Evolutionary conservation across 441 rosid species (phyloP), one percentile per base, ranked within the genome.

Genomic region (Brassica balearica): DNA sequence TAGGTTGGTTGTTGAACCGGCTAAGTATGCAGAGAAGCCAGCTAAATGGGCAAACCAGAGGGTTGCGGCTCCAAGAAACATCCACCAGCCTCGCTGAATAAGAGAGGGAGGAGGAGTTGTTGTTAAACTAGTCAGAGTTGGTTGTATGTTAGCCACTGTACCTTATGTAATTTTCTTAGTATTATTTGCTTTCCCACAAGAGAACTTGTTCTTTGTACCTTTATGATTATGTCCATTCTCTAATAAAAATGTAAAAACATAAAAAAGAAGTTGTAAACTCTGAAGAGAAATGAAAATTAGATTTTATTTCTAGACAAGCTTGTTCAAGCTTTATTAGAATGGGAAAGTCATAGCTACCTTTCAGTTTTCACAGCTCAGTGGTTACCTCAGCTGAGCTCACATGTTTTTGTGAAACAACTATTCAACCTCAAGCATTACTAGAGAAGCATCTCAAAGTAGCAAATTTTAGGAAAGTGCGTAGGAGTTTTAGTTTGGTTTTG

Each of bases 51-150:
- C 81, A 41, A 81, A 73, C 67, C 78, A 81, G 43, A 86, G 82
- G 65, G 65, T 60, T 22, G 71, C 58, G 65, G 71, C 87, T 72
- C 79, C 86, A n/a, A 81, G 87, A 65, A 69, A 78, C 85, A 87
- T 86, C 53, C 84, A 82, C 78, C 93, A 89, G 74, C 91, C 91
- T 25, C 93, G 90, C 14, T 89, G 83, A 89, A 60, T 3, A 4
- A 60, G 0, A 8, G 12, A 8, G 62, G 2, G 29, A 22, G n/a
- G 12, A 22, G 64, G 11, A 3, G 63, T 61, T 60, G 32, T 27
- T 27, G 36, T 51, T 34, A 0, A 78, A 78, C 81, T 66, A 72
- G 69, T 60, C 77, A 71, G 72, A 65, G 62, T 60, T 12, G 74
- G 53, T 55, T 80, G 78, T 51, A 64, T 71, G 68, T 63, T 82